Evolutionary conservation across 495 filamentous ascomycete species (phyloP), one percentile per base, ranked within the genome.

Genomic region (Aspergillus homomorphus): DNA sequence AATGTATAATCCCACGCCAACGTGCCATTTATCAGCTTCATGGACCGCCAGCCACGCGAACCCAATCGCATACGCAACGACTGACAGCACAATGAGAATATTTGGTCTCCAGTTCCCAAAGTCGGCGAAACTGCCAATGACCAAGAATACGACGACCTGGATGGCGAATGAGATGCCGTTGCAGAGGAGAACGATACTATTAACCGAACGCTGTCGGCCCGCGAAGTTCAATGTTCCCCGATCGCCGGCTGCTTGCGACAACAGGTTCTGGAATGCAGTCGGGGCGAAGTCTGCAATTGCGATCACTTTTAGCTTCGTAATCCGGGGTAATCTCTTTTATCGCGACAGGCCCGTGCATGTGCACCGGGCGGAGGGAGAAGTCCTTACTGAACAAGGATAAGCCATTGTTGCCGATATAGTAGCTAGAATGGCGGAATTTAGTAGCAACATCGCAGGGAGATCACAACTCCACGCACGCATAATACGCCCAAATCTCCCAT

Each of bases 391-490:
- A 88, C 8, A 88, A 72, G 2, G 83, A 80, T 33, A 88, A 66
- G 7, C 85, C 85, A 68, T 87, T 87, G 62, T 87, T 85, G 24
- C 85, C 85, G 51, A 87, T 82, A 60, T 88, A 88, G 63, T 86
- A 88, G 60, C 75, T 78, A 51, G 18, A 56, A 48, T 12, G 30
- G 42, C 16, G 20, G 14, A 14, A 12, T 66, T 68, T 68, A 74
- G 68, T 49, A 58, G 57, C 38, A 46, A 20, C 10, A 56, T 46
- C 26, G 14, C 28, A 45, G n/a, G 30, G 21, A 28, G 38, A 45
- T 44, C 33, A 53, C 54, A n/a, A 18, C 45, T 45, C 45, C 42
- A 75, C 75, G 66, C 69, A 78, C 66, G 76, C 69, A 68, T 88
- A 88, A 62, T 85, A 88, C 48, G 84, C 77, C 83, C 83, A 87